These are phyloP conservation scores for Pseudocercospora fijiensis DNA, from an alignment of 2,329 filamentous ascomycete genomes.

Conservation along the genomic window DNA sequence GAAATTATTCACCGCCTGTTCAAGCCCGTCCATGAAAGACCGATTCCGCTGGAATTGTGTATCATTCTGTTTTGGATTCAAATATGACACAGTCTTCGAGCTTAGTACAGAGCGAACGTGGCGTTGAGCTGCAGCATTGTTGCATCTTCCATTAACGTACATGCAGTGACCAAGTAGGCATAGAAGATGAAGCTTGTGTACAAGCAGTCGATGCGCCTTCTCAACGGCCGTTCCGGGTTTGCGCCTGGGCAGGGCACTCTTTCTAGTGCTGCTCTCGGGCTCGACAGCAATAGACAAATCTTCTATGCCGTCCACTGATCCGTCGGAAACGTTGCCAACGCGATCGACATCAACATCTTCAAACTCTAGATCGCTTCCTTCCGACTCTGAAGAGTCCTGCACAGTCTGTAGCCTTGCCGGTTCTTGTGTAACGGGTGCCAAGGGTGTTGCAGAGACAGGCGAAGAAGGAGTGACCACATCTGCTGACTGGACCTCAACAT, in stretches of 20 bases:
- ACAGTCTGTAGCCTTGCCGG: constrained; percentile 29
- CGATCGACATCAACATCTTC: constrained; percentile 58
- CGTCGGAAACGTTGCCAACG: constrained; percentile 27
- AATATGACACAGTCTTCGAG: constrained; percentile 62
- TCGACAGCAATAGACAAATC: constrained; percentile 46
- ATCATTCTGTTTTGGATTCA: constrained; percentile 66
- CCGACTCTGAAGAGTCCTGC: constrained; percentile 34
- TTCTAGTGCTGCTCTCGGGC: constrained; percentile 37
- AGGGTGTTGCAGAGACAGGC: not conserved
- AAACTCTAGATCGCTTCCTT: constrained; percentile 61
- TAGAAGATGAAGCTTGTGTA: constrained; percentile 85
- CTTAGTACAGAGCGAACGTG: constrained; percentile 64
- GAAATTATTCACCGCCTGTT: constrained; percentile 67
- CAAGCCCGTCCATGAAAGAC: constrained; percentile 76
- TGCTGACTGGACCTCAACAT: not conserved
- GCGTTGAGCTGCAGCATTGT: constrained; percentile 45
- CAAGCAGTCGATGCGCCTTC: constrained; percentile 63
- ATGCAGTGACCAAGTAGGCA: constrained; percentile 76
- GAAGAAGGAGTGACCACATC: not conserved
- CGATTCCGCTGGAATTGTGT: constrained; percentile 74
- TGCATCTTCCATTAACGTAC: constrained; percentile 85
- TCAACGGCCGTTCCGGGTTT: constrained; percentile 58
- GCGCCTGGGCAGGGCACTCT: constrained; percentile 42
- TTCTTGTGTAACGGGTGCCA: not conserved
- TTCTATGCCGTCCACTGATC: constrained; percentile 32